Evolutionary conservation across 2,329 filamentous ascomycete genomes (phyloP), one percentile per base, ranked within the genome.

Genomic region (Dryadomyces quercivorus): DNA sequence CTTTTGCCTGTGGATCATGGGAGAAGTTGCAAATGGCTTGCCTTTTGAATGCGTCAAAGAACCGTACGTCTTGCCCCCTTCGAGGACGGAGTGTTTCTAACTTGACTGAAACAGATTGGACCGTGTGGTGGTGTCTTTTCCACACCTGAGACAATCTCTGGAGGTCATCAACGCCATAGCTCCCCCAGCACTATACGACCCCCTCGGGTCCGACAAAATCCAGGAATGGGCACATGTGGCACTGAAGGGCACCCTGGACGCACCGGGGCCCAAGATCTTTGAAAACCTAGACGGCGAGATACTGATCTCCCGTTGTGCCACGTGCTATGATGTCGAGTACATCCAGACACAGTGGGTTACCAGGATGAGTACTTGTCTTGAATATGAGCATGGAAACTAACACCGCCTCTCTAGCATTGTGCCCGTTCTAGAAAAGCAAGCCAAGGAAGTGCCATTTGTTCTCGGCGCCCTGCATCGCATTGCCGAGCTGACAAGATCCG

Each of bases 271-370:
- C 5, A 53, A 20, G 21, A 42, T 13, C 12, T n/a, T 47, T 31
- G 44, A 40, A 6, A 48, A 13, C 8, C 3, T 5, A 10, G 52
- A 18, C 15, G 52, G 52, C 21, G 8, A n/a, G 9, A 12, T 13
- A 13, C 38, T 54, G n/a, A 34, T 31, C 5, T 13, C 16, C 5
- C 7, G 10, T n/a, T 44, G 16, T 16, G 16, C 20, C 8, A 18
- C 3, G 13, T 50, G 21, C 36, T 44, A 54, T 15, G 26, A 44
- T 36, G 38, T 42, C 15, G 46, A 54, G 4, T 12, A 54, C 52
- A 31, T 54, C n/a, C 45, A 31, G 20, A 49, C 52, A 43, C 15
- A 26, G 52, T 54, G 46, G 16, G 52, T 51, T 36, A 10, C 20
- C 7, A 8, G 4, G 1, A 9, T 13, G 22, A n/a, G 2, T 6